These are phyloP conservation scores for Eucalyptus cloeziana DNA, from an alignment of 345 rosid species.

Conservation along the genomic window DNA sequence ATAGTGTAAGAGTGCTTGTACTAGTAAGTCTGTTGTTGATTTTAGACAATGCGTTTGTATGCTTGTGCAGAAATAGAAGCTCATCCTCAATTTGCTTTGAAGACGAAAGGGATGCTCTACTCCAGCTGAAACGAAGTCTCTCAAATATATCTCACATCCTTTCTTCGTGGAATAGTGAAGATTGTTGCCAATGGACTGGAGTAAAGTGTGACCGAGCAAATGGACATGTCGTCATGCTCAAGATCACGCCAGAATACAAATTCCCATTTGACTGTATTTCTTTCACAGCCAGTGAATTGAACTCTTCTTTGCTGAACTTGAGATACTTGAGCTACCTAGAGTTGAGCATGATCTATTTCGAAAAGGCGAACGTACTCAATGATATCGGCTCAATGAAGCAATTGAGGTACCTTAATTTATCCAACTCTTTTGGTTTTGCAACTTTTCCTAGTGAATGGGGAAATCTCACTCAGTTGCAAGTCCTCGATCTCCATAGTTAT, in stretches of 20 bases:
- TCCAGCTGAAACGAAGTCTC: background rate
- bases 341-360: background rate
- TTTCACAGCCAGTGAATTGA: background rate
- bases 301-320: background rate
- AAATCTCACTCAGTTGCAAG: background rate
- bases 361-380: background rate
- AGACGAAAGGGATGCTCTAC: background rate
- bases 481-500: background rate
- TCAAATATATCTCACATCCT: background rate
- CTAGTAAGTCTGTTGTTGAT: background rate
- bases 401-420: background rate
- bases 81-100: background rate
- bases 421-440: background rate
- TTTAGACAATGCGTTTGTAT: background rate
- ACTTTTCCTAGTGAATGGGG: background rate
- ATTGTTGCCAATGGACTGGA: background rate
- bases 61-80: background rate
- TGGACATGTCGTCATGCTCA: too few relatives aligned
- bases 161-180: background rate
- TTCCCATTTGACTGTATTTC: too few relatives aligned
- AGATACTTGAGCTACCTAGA: background rate
- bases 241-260: accelerated
- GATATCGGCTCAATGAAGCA: background rate
- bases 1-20: background rate
- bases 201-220: background rate